phyloP scores from a whole-genome alignment of 1,284 basidiomycete genomes.

The Microbotryum saponariae region DNA sequence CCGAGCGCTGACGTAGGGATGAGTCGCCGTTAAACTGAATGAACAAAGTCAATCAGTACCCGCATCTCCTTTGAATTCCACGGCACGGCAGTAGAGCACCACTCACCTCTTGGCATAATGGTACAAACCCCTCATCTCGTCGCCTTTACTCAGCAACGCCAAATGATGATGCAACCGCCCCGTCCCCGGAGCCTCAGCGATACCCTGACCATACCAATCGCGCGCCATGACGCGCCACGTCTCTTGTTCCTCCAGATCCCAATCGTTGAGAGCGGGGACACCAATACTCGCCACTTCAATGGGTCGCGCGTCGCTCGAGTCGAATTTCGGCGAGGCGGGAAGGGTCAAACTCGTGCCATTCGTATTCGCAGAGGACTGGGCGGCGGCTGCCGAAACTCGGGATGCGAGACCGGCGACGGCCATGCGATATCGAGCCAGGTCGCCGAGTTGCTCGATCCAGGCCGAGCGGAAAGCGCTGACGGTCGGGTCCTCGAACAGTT shows the following conservation, averaged over 20 bases:
- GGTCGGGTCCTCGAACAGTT: constrained; percentile 72
- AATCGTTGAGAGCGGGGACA: constrained; percentile 69
- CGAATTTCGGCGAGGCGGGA: constrained; percentile 50
- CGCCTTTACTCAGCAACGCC: constrained; percentile 74
- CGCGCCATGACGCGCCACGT: constrained; percentile 81
- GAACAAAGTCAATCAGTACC: neutral
- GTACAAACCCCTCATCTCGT: constrained; percentile 80
- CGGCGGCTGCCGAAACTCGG: constrained; percentile 22
- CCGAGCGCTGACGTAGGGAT: constrained; percentile 75
- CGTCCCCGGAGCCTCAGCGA: constrained; percentile 79
- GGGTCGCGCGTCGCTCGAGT: constrained; percentile 50
- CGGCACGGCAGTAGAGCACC: constrained; percentile 3
- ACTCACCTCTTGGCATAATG: constrained; percentile 89
- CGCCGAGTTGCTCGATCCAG: constrained; percentile 94
- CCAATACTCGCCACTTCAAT: constrained; percentile 59
- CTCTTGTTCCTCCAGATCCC: constrained; percentile 88
- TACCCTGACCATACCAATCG: constrained; percentile 85
- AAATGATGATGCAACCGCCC: constrained; percentile 91
- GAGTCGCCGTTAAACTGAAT: constrained; percentile 61
- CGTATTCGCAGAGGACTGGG: constrained; percentile 17
- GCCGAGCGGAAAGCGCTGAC: constrained; percentile 64
- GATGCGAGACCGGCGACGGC: constrained; percentile 54
- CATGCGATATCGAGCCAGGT: constrained; percentile 90
- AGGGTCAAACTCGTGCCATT: constrained; percentile 5
- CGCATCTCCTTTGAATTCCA: constrained; percentile 43